Evolutionary conservation across 2,329 filamentous ascomycete genomes (phyloP).

Genomic region (Achaetomium macrosporum): DNA sequence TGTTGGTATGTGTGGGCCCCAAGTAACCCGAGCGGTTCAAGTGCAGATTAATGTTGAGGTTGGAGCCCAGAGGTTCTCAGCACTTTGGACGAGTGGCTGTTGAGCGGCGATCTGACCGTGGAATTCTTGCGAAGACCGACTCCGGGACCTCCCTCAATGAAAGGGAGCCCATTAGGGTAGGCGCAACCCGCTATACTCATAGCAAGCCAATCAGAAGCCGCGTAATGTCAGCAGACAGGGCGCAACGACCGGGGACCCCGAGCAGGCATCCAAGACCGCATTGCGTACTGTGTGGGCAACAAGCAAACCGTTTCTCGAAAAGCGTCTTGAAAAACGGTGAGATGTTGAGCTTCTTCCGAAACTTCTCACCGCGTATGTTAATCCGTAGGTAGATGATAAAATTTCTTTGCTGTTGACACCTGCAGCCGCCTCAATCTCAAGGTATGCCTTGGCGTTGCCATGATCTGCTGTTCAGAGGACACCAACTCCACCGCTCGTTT

Average conservation of each 20-base stretch:
- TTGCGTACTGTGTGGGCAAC: slow-evolving; percentile 1
- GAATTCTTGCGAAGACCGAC: slow-evolving; percentile 1
- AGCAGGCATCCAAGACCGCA: slow-evolving; percentile 11
- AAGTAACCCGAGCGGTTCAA: neutral
- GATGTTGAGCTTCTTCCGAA: too few relatives aligned
- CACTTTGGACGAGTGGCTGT: slow-evolving; percentile 2
- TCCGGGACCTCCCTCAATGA: slow-evolving; percentile 1
- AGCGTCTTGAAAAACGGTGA: too few relatives aligned
- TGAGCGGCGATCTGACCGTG: slow-evolving; percentile 11
- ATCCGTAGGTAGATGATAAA: neutral
- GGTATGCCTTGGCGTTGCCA: slow-evolving; percentile 15
- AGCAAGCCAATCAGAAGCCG: slow-evolving; percentile 17
- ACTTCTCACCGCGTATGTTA: neutral
- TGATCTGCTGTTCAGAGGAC: slow-evolving; percentile 14
- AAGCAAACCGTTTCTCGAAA: too few relatives aligned
- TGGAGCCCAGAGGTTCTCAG: neutral
- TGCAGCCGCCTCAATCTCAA: neutral
- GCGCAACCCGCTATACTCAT: slow-evolving; percentile 11
- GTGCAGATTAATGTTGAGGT: neutral
- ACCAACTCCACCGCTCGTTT: slow-evolving; percentile 8
- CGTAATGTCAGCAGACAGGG: slow-evolving; percentile 25
- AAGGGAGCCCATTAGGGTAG: slow-evolving; percentile 15
- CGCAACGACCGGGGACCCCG: slow-evolving; percentile 7
- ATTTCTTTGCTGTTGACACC: too few relatives aligned
- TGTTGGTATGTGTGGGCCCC: neutral